Evolutionary conservation across 305 asterid species (phyloP).

Genomic region (Nicotiana rustica): DNA sequence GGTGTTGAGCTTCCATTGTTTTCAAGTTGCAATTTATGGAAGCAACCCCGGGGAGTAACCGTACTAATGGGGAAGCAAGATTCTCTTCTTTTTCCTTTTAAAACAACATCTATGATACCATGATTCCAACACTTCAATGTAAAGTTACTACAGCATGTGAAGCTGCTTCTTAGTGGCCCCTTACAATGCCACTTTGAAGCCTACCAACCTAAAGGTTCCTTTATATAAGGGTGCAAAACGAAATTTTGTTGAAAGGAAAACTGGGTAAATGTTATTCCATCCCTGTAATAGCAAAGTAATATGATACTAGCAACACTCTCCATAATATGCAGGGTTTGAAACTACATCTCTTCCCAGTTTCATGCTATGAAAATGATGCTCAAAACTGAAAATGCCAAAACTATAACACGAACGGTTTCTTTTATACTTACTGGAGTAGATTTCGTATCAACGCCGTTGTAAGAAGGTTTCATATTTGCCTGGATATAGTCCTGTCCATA

Average conservation of each 20-base stretch:
- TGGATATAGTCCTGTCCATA: conserved; percentile 44
- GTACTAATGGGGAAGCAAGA: not conserved
- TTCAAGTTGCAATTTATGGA: not conserved
- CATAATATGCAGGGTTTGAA: not conserved
- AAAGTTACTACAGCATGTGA: too few relatives aligned
- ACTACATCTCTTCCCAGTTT: not conserved
- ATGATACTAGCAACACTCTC: not conserved
- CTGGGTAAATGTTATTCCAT: conserved; percentile 9
- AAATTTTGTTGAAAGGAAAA: conserved; percentile 5
- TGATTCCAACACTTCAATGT: not conserved
- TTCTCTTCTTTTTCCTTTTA: not conserved
- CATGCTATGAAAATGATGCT: not conserved
- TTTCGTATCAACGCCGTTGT: conserved; percentile 44
- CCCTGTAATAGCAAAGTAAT: conserved; percentile 1
- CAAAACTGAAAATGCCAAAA: conserved; percentile 21
- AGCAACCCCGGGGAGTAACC: not conserved
- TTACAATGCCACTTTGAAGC: not conserved
- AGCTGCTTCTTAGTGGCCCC: conserved; percentile 2
- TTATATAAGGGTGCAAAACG: not conserved
- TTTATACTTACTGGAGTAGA: conserved; percentile 53
- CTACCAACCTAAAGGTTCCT: conserved; percentile 12
- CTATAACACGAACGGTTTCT: not conserved
- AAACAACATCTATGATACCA: not conserved
- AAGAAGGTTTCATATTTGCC: conserved; percentile 40
- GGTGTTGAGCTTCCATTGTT: not conserved